Evolutionary conservation across 768 basidiomycete genomes (phyloP).

Genomic region (Hydnomerulius pinastri): DNA sequence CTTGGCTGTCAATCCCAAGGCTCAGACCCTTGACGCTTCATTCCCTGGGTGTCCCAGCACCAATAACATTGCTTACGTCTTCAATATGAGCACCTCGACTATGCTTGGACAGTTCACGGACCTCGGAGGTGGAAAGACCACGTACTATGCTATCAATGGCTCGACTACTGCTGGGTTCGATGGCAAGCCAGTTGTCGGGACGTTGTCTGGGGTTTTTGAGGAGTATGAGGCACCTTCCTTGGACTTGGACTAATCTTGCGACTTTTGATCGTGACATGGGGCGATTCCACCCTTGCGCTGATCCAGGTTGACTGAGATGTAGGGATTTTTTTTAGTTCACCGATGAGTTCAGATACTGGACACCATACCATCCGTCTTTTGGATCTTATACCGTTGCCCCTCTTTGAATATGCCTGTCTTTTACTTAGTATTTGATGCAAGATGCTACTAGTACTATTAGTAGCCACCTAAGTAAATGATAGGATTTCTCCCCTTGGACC

Average conservation of each 20-base stretch:
- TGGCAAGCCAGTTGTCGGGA: background rate
- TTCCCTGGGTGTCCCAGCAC: slow-evolving; percentile 9
- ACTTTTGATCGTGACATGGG: no score
- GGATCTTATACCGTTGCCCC: no score
- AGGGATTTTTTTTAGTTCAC: no score
- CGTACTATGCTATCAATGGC: slow-evolving; percentile 11
- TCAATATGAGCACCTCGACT: slow-evolving; percentile 4
- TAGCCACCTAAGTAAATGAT: no score
- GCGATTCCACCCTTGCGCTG: background rate
- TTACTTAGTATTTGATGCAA: no score
- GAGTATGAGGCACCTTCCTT: slow-evolving; percentile 1
- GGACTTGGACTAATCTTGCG: background rate
- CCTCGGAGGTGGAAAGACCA: slow-evolving; percentile 13
- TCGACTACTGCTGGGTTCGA: slow-evolving; percentile 6
- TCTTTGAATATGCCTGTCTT: no score
- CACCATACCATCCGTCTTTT: no score
- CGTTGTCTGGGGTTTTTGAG: slow-evolving; percentile 7
- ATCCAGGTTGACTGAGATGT: no score
- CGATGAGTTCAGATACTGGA: no score
- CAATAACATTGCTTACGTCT: slow-evolving; percentile 3
- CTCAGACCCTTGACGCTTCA: background rate
- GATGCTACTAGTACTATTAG: no score
- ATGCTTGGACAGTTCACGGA: slow-evolving; percentile 8
- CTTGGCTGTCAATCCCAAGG: background rate
- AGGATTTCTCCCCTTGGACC: no score